These are phyloP conservation scores for Trichoderma arundinaceum DNA, from an alignment of 2,329 filamentous ascomycete species.

Conservation along the genomic window DNA sequence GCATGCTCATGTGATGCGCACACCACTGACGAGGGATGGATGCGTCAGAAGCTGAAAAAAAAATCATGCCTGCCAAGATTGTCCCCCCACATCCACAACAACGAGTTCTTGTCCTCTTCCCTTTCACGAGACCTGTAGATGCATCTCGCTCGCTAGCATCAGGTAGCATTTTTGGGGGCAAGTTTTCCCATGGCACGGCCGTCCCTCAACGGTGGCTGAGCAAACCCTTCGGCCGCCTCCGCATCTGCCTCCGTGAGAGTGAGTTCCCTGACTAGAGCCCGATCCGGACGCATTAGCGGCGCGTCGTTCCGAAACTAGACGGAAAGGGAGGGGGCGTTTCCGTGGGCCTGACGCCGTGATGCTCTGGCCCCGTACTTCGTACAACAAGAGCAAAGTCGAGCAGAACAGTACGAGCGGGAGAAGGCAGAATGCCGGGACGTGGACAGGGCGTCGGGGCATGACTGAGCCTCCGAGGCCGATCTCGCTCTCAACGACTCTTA, in stretches of 20 bases:
- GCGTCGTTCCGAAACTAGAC: constrained; percentile 10
- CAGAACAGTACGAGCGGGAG: neutral
- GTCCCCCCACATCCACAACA: neutral
- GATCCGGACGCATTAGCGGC: constrained; percentile 19
- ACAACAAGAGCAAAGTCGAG: neutral
- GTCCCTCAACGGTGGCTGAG: neutral
- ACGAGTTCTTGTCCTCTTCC: too few relatives aligned
- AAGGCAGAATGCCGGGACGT: neutral
- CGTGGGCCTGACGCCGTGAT: neutral
- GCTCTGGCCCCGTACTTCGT: neutral
- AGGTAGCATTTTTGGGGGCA: neutral
- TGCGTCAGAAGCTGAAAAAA: constrained; percentile 1
- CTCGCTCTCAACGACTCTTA: neutral
- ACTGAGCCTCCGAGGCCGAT: neutral
- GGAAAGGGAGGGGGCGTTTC: neutral
- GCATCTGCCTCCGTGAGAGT: neutral
- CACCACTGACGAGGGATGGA: neutral
- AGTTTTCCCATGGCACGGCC: neutral
- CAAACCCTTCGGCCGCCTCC: neutral
- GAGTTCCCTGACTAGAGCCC: neutral
- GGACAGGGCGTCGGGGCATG: too few relatives aligned
- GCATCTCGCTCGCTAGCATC: neutral
- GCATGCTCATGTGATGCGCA: constrained; percentile 1
- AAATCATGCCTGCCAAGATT: neutral
- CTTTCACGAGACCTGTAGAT: neutral